phyloP scores from a whole-genome alignment of 2,329 filamentous ascomycete species.

The Trichoderma aggressivum region DNA sequence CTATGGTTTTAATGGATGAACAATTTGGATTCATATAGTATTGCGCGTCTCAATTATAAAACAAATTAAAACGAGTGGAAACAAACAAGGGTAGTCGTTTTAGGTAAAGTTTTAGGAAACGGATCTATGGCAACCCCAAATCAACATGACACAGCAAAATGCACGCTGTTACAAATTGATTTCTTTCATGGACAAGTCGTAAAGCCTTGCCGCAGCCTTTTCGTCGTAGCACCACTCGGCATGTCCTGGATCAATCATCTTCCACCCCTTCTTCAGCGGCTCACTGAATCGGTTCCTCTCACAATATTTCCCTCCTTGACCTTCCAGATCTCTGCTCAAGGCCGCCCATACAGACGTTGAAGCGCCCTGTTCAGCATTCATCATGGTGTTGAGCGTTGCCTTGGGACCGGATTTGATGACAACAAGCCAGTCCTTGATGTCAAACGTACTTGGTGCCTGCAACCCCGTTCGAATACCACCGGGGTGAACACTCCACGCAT shows the following conservation, averaged over 20 bases:
- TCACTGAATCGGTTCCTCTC: conserved; percentile 22
- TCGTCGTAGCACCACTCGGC: conserved; percentile 18
- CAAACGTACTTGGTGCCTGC: not conserved
- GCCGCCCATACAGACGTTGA: conserved; percentile 45
- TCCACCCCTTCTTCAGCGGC: conserved; percentile 9
- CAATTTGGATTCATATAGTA: not conserved
- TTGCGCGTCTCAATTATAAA: not conserved
- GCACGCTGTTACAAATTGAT: not conserved
- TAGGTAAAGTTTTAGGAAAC: not conserved
- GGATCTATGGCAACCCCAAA: not conserved
- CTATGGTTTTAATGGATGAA: not conserved
- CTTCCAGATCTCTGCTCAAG: conserved; percentile 39
- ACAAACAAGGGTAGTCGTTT: not conserved
- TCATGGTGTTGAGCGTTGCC: conserved; percentile 10
- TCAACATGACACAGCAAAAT: not conserved
- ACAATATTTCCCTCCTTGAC: conserved; percentile 45
- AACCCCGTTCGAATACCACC: conserved; percentile 37
- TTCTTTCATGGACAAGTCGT: conserved; percentile 12
- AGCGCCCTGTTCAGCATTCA: conserved; percentile 40
- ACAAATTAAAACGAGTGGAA: not conserved
- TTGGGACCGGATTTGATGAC: conserved; percentile 5
- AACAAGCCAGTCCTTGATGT: conserved; percentile 1
- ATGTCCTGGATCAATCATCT: conserved; percentile 15
- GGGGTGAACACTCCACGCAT: conserved; percentile 44
- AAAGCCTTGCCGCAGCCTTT: conserved; percentile 7